Conservation (phyloP, 106 monocot species). For the Hemerocallis citrina region DNA sequence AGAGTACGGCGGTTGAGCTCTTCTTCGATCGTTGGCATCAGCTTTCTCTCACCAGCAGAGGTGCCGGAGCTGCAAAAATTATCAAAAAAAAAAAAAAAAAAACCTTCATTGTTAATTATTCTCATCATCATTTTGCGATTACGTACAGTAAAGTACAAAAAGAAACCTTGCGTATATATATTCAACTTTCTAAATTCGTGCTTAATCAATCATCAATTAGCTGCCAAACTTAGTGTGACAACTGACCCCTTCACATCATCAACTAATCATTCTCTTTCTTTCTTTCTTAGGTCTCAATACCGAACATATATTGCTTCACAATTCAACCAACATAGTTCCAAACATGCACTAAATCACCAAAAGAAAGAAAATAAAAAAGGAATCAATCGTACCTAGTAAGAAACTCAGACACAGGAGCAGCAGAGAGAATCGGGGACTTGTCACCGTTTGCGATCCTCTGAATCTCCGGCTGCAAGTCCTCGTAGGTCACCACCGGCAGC, state of each 20-base stretch:
- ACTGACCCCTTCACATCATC: too few relatives aligned
- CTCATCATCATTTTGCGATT: too few relatives aligned
- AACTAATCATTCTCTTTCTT: too few relatives aligned
- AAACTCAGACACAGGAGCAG: slow-evolving; percentile 63
- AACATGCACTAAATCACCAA: slow-evolving; percentile 16
- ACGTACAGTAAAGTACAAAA: too few relatives aligned
- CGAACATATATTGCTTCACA: too few relatives aligned
- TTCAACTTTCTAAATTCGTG: too few relatives aligned
- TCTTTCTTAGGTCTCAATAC: too few relatives aligned
- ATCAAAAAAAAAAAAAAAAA: neutral
- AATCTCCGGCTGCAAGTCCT: slow-evolving; percentile 60
- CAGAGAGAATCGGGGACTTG: slow-evolving; percentile 53
- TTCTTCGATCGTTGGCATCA: slow-evolving; percentile 60
- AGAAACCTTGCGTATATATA: too few relatives aligned
- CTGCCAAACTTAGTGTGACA: neutral
- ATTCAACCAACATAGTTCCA: too few relatives aligned
- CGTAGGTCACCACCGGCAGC: slow-evolving; percentile 58
- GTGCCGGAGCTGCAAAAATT: slow-evolving; percentile 37
- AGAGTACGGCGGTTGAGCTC: slow-evolving; percentile 50
- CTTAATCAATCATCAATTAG: neutral
- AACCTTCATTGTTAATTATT: too few relatives aligned
- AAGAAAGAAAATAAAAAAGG: neutral
- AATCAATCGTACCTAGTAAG: slow-evolving; percentile 48
- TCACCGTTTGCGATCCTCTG: slow-evolving; percentile 75
- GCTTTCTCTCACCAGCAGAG: slow-evolving; percentile 64